phyloP scores from a whole-genome alignment of 78 protist genomes.

The Isochrysis galbana region DNA sequence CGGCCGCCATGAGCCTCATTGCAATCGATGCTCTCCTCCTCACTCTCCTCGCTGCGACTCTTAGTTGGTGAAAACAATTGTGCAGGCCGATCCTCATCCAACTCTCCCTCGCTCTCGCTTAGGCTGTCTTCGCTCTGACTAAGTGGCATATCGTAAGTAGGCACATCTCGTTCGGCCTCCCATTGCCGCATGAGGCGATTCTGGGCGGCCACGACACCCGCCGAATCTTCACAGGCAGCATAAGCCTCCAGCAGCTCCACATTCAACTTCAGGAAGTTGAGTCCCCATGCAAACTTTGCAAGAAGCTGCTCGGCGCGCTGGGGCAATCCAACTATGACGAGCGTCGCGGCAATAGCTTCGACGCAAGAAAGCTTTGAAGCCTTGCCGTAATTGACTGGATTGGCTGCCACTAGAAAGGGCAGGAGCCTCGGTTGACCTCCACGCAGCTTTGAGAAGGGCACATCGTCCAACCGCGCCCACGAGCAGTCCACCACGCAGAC shows the following conservation, averaged over 20 bases:
- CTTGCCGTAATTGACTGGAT: conserved; percentile 95
- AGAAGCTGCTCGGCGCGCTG: conserved; percentile 77
- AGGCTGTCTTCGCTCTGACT: no score
- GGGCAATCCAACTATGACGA: conserved; percentile 62
- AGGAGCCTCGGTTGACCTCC: conserved; percentile 75
- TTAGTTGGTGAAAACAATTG: no score
- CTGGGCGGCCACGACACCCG: neutral
- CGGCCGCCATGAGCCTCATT: no score
- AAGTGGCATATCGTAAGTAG: no score
- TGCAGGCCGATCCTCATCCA: no score
- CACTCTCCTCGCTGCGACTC: no score
- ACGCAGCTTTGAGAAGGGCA: conserved; percentile 71
- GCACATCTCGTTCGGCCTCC: no score
- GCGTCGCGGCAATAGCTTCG: conserved; percentile 92
- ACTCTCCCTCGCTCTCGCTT: no score
- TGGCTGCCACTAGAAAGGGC: conserved; percentile 95
- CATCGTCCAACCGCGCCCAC: conserved; percentile 84
- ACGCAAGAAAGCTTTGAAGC: conserved; percentile 86
- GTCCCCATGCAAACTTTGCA: conserved; percentile 89
- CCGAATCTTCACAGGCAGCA: conserved; percentile 36
- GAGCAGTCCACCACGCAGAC: conserved; percentile 91
- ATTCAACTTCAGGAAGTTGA: conserved; percentile 80
- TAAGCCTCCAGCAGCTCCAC: conserved; percentile 70
- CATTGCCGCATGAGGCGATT: no score
- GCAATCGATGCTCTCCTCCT: no score